These are phyloP conservation scores for Coprinopsis strossmayeri DNA, from an alignment of 768 basidiomycete species.

Conservation along the genomic window DNA sequence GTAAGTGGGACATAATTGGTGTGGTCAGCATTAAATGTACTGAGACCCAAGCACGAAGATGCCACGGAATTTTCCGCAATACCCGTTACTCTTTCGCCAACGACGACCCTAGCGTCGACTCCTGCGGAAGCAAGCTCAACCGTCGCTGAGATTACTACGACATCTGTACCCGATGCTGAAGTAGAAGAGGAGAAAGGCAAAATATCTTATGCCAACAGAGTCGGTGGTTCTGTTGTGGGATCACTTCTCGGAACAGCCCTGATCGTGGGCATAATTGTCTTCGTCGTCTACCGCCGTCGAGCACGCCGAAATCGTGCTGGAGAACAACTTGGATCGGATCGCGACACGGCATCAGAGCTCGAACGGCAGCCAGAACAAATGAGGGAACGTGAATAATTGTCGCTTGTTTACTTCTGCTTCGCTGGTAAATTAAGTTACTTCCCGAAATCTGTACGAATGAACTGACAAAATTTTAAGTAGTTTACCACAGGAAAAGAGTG, in stretches of 20 bases:
- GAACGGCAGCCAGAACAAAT: too few species aligned
- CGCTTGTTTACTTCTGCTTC: too few species aligned
- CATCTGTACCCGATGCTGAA: slow-evolving; percentile 5
- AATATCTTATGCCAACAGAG: slow-evolving; percentile 6
- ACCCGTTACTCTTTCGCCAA: slow-evolving; percentile 19
- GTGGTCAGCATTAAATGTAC: neutral
- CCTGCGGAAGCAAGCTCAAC: neutral
- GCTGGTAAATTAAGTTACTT: too few species aligned
- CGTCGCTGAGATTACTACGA: slow-evolving; percentile 3
- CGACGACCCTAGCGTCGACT: slow-evolving; percentile 15
- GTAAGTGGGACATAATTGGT: slow-evolving; percentile 17
- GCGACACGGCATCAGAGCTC: too few species aligned
- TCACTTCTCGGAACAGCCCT: slow-evolving; percentile 4
- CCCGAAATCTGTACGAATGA: too few species aligned
- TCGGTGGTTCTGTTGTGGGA: slow-evolving; percentile 11
- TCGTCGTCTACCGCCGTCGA: slow-evolving; percentile 4
- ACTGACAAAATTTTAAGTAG: too few species aligned
- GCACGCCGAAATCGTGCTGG: slow-evolving; percentile 2
- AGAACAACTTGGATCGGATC: neutral
- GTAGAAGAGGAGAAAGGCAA: neutral
- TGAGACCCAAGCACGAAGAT: slow-evolving; percentile 18
- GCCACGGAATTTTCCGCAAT: slow-evolving; percentile 37
- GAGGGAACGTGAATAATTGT: too few species aligned
- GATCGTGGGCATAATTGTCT: neutral
- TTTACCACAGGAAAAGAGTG: too few species aligned